Evolutionary conservation across 73 alveolate species (phyloP).

Genomic region (Blepharisma stoltei): DNA sequence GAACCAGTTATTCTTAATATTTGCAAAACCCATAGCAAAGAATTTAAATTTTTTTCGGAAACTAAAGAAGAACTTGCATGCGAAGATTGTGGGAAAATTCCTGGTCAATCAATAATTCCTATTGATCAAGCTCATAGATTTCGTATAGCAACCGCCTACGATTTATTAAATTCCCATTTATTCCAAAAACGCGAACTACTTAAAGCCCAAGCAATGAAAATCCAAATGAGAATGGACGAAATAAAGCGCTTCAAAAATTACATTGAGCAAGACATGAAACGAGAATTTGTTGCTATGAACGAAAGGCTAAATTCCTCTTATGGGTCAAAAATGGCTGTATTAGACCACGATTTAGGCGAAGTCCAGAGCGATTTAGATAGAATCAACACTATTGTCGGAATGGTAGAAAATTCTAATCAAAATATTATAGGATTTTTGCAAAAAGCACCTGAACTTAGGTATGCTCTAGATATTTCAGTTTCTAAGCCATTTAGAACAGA

Average conservation of each 20-base stretch:
- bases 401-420: background rate
- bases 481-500: conserved; percentile 29
- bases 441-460: background rate
- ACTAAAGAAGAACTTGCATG: conserved; percentile 17
- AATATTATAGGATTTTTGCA: background rate
- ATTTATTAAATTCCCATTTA: background rate
- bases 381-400: background rate
- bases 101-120: background rate
- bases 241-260: background rate
- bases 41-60: conserved; percentile 20
- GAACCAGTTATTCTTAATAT: background rate
- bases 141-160: background rate
- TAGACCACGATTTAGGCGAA: conserved; percentile 16
- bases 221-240: background rate
- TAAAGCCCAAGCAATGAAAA: background rate
- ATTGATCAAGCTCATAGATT: conserved; percentile 14
- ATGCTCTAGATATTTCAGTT: background rate
- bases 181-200: conserved; percentile 3
- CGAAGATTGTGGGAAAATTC: conserved; percentile 25
- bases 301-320: conserved; percentile 25
- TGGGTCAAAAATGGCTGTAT: conserved; percentile 27
- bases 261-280: conserved; percentile 25
- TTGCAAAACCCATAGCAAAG: conserved; percentile 8
- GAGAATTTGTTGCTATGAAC: conserved; percentile 26
- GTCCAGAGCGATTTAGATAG: conserved; percentile 28